Conservation (phyloP, 768 basidiomycete species). For the Leccinellum albellum region DNA sequence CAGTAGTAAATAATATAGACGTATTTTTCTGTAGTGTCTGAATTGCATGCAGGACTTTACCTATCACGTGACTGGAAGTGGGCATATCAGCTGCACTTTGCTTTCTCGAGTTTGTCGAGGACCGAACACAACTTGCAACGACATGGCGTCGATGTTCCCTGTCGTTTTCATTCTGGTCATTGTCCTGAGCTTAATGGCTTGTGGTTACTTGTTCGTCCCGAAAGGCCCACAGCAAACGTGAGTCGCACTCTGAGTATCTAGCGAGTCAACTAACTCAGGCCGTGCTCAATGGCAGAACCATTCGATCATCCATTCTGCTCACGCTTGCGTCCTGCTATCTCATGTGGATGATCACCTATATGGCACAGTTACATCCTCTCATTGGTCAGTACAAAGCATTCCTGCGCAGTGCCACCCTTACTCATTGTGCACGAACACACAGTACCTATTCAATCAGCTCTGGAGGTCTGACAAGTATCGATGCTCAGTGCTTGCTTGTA, state of each 20-base stretch:
- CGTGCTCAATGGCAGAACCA: conserved; percentile 50
- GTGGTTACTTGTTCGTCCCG: conserved; percentile 65
- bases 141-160: conserved; percentile 70
- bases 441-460: conserved; percentile 18
- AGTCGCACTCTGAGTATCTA: conserved; percentile 28
- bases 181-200: conserved; percentile 59
- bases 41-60: background rate
- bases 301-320: conserved; percentile 78
- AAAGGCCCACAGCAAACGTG: conserved; percentile 92
- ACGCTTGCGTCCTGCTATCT: conserved; percentile 83
- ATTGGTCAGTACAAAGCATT: conserved; percentile 55
- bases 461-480: conserved; percentile 15
- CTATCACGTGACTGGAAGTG: conserved; percentile 8
- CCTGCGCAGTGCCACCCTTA: background rate
- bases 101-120: background rate
- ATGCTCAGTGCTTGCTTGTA: background rate
- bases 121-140: background rate
- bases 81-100: background rate
- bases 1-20: conserved; percentile 10
- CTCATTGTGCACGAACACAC: background rate
- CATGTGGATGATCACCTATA: conserved; percentile 97
- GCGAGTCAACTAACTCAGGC: background rate
- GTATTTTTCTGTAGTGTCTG: background rate
- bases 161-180: conserved; percentile 65
- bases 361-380: conserved; percentile 90